Percentiles rank a stretch among this genome's conserved stretches.
These are phyloP conservation scores for Pisolithus orientalis DNA, from an alignment of 768 basidiomycete species.

Conservation along the genomic window DNA sequence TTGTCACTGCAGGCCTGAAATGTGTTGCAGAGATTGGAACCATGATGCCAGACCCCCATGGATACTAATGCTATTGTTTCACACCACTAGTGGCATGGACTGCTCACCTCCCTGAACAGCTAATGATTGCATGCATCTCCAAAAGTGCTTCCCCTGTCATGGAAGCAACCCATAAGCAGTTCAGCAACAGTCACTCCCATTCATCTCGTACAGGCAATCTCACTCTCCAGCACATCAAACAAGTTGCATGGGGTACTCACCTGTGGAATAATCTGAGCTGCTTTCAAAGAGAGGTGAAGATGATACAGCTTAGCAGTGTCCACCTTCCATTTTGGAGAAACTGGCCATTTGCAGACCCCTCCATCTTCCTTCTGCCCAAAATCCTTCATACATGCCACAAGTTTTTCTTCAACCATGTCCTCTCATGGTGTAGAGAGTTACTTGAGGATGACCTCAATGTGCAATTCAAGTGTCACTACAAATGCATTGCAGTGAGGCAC, in stretches of 20 bases:
- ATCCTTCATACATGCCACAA: not conserved
- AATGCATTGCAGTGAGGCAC: not conserved
- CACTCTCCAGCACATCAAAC: not conserved
- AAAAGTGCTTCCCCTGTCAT: too few species aligned
- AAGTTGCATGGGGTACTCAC: not conserved
- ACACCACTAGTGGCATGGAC: not conserved
- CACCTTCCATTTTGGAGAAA: not conserved
- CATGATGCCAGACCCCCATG: conserved; percentile 20
- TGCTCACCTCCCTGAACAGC: too few species aligned
- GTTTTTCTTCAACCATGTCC: not conserved
- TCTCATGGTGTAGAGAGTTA: not conserved
- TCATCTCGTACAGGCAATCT: not conserved
- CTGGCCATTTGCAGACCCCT: not conserved
- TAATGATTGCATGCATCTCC: too few species aligned
- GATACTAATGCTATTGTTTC: not conserved
- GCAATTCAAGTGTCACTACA: not conserved
- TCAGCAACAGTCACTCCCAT: too few species aligned
- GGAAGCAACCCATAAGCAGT: too few species aligned
- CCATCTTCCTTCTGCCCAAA: not conserved
- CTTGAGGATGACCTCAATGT: too few species aligned
- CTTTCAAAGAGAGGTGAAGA: not conserved
- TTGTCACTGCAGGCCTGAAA: conserved; percentile 24
- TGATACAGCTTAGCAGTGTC: too few species aligned
- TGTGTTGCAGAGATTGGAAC: conserved; percentile 6
- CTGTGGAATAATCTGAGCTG: not conserved